These are phyloP conservation scores for Sclerotinia sclerotiorum DNA, from an alignment of 2,329 filamentous ascomycete genomes.

Conservation along the genomic window DNA sequence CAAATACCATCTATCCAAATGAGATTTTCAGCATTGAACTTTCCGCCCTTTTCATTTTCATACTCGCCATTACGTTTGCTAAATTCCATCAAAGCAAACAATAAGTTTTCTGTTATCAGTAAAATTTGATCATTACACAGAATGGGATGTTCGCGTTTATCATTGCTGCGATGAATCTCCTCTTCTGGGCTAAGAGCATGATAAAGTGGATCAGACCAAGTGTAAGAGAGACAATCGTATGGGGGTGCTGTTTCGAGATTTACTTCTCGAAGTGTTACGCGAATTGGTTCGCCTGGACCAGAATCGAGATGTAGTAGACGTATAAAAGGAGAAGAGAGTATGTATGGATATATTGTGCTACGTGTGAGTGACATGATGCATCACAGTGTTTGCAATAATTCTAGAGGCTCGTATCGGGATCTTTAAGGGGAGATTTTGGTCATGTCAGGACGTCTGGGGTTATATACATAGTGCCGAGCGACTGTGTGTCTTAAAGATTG, in stretches of 20 bases:
- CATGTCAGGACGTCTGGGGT: background rate
- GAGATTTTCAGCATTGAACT: background rate
- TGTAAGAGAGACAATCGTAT: constrained; percentile 24
- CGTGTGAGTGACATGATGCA: background rate
- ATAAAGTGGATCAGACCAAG: constrained; percentile 23
- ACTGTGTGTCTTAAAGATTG: too few species aligned
- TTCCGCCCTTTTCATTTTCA: background rate
- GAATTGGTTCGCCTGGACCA: constrained; percentile 1
- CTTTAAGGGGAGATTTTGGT: too few species aligned
- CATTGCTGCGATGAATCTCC: constrained; percentile 3
- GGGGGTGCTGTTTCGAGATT: background rate
- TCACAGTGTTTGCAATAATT: background rate
- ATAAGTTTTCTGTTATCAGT: constrained; percentile 1
- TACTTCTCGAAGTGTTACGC: constrained; percentile 11
- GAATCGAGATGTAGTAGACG: constrained; percentile 17
- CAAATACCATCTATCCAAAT: constrained; percentile 30
- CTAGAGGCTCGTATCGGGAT: background rate
- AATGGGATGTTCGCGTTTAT: background rate
- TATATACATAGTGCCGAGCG: background rate
- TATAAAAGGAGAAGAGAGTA: constrained; percentile 1
- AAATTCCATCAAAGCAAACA: background rate
- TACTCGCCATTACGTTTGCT: background rate
- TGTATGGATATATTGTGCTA: background rate
- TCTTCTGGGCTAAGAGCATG: constrained; percentile 10
- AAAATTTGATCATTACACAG: constrained; percentile 3